Percentiles rank a stretch among this genome's conserved stretches.
Conservation (phyloP, 2,329 filamentous ascomycete genomes). For the Pseudocercospora pini-densiflorae region DNA sequence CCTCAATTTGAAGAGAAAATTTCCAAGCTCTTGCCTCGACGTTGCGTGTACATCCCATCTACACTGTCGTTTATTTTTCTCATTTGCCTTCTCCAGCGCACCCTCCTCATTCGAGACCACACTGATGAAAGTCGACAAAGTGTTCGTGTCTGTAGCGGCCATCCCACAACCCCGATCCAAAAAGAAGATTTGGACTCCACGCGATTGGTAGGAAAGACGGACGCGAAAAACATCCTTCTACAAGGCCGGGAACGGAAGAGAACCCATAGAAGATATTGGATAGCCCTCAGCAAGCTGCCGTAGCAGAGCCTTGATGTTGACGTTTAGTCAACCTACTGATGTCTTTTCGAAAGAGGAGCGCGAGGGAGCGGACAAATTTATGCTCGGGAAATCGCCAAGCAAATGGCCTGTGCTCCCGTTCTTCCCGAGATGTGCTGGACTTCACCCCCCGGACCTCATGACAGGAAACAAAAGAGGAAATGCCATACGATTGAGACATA, state of each 20-base stretch:
- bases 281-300: constrained; percentile 34
- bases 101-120: not conserved
- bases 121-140: not conserved
- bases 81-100: not conserved
- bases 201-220: constrained; percentile 33
- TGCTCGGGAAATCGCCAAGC: not conserved
- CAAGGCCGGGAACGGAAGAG: constrained; percentile 36
- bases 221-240: constrained; percentile 28
- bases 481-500: not conserved
- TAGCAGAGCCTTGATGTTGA: constrained; percentile 31
- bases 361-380: constrained; percentile 10
- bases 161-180: constrained; percentile 34
- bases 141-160: constrained; percentile 28
- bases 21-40: not conserved
- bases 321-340: constrained; percentile 34
- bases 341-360: constrained; percentile 16
- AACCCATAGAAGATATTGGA: constrained; percentile 27
- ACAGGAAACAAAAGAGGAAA: not conserved
- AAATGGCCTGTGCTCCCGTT: not conserved
- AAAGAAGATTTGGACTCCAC: constrained; percentile 23
- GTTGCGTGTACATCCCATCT: not conserved
- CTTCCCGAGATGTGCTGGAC: no score
- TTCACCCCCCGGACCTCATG: no score
- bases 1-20: not conserved
- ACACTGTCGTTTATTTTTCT: not conserved